Evolutionary conservation across 805 yeast species (phyloP), one percentile per base, ranked within the genome.

Genomic region (Suhomyces pyralidae): DNA sequence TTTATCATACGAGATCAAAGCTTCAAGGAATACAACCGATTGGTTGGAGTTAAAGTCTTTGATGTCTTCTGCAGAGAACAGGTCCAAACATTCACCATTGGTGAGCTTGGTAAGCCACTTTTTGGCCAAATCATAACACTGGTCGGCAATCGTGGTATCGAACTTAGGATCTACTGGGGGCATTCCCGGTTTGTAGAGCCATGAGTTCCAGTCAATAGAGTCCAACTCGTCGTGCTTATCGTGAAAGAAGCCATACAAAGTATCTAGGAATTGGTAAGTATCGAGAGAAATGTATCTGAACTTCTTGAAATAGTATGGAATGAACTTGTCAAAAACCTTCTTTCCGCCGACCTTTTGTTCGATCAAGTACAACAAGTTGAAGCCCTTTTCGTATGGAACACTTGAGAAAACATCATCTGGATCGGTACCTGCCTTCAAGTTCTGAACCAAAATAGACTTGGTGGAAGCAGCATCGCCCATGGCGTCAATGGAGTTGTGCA

Each of bases 181-280:
- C 78, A 91, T 80, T 2, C 97, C 97, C 5, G 94, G 87, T 42
- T 79, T 75, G 68, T 78, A 87, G 51, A 90, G 73, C 97, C 97
- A 91, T 25, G 82, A 69, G 50, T 89, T 78, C 96, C 97, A 91
- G 68, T 91, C 96, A 49, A 92, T 80, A 7, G 79, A 58, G 61
- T 88, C 87, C 60, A 89, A 76, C n/a, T 77, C 59, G 0, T 68
- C 78, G 51, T 76, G 74, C 53, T 82, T 73, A n/a, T 70, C 68
- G 30, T 67, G 56, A 64, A 77, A 85, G 63, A 82, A 88, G 46
- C 78, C 93, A 68, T 85, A 89, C 54, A 91, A 72, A 1, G 88
- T 75, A 60, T 87, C 96, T 53, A 86, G 69, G 69, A 91, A 91
- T 71, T 88, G 87, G 66, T 84, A 88, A 1, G 96, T 82, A 66